Evolutionary conservation across 164 flowering plant species (phyloP), one percentile per base, ranked within the genome.

Genomic region (Aristolochia contorta): DNA sequence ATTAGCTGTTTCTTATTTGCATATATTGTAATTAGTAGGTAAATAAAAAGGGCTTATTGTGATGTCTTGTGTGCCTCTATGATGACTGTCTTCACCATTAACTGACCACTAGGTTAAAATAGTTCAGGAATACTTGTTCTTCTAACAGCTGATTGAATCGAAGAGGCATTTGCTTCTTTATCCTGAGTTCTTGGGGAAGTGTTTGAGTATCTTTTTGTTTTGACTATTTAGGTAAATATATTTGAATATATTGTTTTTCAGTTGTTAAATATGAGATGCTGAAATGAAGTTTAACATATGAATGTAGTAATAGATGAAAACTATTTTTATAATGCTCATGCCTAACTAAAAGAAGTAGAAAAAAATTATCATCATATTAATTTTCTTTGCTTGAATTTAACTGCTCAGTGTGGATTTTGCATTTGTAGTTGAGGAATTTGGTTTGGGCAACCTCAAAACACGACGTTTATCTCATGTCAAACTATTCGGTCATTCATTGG

Each of bases 361-460:
- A 37, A 32, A 37, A 37, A 10, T 37, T 37, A 37, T 37, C 7
- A 10, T 7, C 43, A 37, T 37, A 3, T 37, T 4, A 37, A 37
- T 37, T 37, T 37, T 37, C 43, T 37, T 10, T 49, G 14, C 53
- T 12, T 49, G 14, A 16, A 49, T 6, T 37, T 7, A 37, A 37
- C 1, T 8, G 1, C 43, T 10, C 12, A 37, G 43, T 37, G 9
- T 37, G 43, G 43, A 16, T 0, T 3, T 5, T 58, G 25, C 21
- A 25, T 41, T 58, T 58, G 53, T 57, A 65, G 68, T 19, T 65
- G 41, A 25, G 68, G 58, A 65, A 65, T 54, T 65, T 65, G 68
- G 63, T 65, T 41, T 65, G 68, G 68, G 62, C 68, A 8, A 65
- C 68, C 10, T 65, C 63, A 52, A 65, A 65, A 45, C 68, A 65